Evolutionary conservation across 495 filamentous ascomycete genomes (phyloP), one percentile per base, ranked within the genome.

Genomic region (Cladorrhinum samala): DNA sequence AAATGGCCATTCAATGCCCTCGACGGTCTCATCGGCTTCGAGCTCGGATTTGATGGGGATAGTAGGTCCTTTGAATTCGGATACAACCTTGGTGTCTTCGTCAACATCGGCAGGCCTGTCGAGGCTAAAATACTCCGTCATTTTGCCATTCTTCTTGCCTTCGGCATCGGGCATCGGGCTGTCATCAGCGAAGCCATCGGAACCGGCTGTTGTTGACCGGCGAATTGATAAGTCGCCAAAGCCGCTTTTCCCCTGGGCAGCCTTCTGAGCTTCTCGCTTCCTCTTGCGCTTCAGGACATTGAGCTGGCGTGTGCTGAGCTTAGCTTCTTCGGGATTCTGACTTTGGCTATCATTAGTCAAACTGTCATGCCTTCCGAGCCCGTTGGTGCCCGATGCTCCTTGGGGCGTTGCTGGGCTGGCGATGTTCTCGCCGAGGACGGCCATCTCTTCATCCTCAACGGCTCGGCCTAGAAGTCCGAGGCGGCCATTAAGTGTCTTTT

Each of bases 241-340:
- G 52, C 85, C 90, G 52, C 74, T 71, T 48, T 75, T 76, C 2
- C 75, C 74, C 46, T 74, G 73, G 13, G 86, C 86, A 33, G 88
- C 86, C 63, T 88, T 83, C 64, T 89, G 91, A 8, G 89, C 89
- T 61, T 87, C 85, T 49, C 81, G 75, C 64, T 92, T 95, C 25
- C 87, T 83, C 64, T 94, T 95, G 14, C 93, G 82, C 67, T 98
- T 98, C 9, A 98, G 75, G 50, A 89, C 87, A 61, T 97, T 98
- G 23, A 95, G 77, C 64, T 97, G 93, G 13, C 93, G 83, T 52
- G 90, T 87, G 72, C 91, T 96, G 14, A 97, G 72, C 2, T 82
- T 84, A 0, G 79, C 67, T 47, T 93, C 88, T 47, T 90, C 89
- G 50, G 61, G 71, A 58, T 73, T 57, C 41, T 71, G 70, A 42